A percentile compares a stretch with the other conserved stretches of the same genome.
Evolutionary conservation across 1,284 basidiomycete genomes (phyloP).

Genomic region (Leccinum griseonigrum): DNA sequence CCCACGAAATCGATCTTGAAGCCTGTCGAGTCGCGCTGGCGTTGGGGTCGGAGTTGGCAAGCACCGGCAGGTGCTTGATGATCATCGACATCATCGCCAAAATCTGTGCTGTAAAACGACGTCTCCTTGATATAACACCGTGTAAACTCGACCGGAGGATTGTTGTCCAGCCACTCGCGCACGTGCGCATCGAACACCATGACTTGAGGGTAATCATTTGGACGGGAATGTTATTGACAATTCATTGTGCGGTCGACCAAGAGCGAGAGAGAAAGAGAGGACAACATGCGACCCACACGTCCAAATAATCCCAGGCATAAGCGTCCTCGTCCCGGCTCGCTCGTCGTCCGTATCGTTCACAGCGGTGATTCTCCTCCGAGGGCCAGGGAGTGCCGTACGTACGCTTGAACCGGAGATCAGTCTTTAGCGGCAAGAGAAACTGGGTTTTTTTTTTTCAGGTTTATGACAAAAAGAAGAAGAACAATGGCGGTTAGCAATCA

Average conservation of each 20-base stretch:
- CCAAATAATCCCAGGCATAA: slow-evolving; percentile 85
- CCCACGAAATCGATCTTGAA: slow-evolving; percentile 67
- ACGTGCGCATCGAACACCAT: slow-evolving; percentile 94
- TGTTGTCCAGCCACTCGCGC: slow-evolving; percentile 79
- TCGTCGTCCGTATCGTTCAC: slow-evolving; percentile 59
- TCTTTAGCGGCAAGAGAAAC: slow-evolving; percentile 79
- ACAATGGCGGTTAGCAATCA: neutral
- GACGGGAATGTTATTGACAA: neutral
- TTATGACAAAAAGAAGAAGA: neutral
- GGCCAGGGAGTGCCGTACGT: slow-evolving; percentile 55
- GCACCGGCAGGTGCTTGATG: slow-evolving; percentile 47
- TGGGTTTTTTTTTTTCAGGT: slow-evolving; percentile 27
- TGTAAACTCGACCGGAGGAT: slow-evolving; percentile 69
- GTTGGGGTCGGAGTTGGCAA: neutral
- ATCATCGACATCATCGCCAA: slow-evolving; percentile 60
- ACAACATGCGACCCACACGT: slow-evolving; percentile 50
- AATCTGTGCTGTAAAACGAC: slow-evolving; percentile 73
- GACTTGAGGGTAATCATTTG: slow-evolving; percentile 39
- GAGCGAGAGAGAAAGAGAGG: neutral
- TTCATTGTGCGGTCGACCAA: neutral
- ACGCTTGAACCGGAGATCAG: slow-evolving; percentile 54
- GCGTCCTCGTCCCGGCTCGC: slow-evolving; percentile 61
- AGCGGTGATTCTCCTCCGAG: slow-evolving; percentile 47
- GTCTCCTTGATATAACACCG: slow-evolving; percentile 92
- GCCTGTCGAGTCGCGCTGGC: slow-evolving; percentile 4